Base-by-base conservation (phyloP, 2,329 filamentous ascomycete species). In the Cladosporium phlei region DNA sequence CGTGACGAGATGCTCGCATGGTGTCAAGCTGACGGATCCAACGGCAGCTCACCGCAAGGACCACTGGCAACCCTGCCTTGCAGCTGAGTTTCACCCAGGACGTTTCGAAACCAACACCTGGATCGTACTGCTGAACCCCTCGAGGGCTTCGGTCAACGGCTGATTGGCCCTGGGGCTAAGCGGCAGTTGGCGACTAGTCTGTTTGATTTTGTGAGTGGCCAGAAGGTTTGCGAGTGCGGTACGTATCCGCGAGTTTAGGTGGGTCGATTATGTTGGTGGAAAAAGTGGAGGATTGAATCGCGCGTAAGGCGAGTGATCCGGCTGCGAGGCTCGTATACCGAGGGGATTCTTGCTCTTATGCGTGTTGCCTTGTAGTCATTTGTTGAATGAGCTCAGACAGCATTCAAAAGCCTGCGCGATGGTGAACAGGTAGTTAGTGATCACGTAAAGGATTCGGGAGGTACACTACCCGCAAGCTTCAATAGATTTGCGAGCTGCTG, bases 231-330 rank as follows among this genome's bases (percentile, higher is more conserved):
- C 17, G 2, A 27, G 32, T 16, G 12, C 20, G 24, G 32, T 45
- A 45, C 42, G 32, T 45, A 39, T 39, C 37, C 11, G 24, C n/a
- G 22, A 10, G 21, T 32, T 17, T 6, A 21, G 19, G 30, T 45
- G 32, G 42, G 42, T 45, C 42, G 29, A 22, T n/a, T n/a, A 21
- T 45, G 32, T 45, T 45, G 42, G 42, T 29, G 17, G 11, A n/a
- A 20, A 33, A 16, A 32, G 10, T 12, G 24, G 21, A 45, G 42
- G 42, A 45, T 37, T 14, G 24, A 19, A 17, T 45, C 42, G 42
- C 20, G 25, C 29, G 42, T 34, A 32, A 24, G 39, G 20, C 30
- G 29, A 32, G 16, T 14, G n/a, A 14, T 19, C 7, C 5, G 16
- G 7, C 16, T 19, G 33, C 37, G 17, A 27, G 22, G 37, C 12